A percentile compares a stretch with the other conserved stretches of the same genome.
phyloP scores from a whole-genome alignment of 2,329 filamentous ascomycete genomes.

The Mycosphaerella arachidis region DNA sequence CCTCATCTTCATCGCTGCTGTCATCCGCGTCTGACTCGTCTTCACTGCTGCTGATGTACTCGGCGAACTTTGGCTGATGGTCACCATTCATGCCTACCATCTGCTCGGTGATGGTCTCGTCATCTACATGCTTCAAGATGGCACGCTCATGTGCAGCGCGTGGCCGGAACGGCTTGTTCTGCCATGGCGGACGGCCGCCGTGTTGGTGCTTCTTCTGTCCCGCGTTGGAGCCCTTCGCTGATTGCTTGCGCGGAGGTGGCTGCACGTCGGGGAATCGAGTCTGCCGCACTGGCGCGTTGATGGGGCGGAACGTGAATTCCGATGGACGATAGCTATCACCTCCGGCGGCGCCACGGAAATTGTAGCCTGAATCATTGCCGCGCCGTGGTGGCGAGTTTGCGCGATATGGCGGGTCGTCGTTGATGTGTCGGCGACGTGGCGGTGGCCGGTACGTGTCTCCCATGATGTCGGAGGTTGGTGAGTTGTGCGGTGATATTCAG shows the following conservation, averaged over 20 bases:
- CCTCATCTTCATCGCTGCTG: slow-evolving; percentile 18
- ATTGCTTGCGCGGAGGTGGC: slow-evolving; percentile 11
- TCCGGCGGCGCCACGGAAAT: slow-evolving; percentile 25
- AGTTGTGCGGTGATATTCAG: not conserved
- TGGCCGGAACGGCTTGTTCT: slow-evolving; percentile 16
- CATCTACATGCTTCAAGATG: slow-evolving; percentile 37
- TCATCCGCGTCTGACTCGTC: slow-evolving; percentile 24
- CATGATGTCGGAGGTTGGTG: slow-evolving; percentile 1
- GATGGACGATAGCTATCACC: slow-evolving; percentile 12
- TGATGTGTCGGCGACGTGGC: not conserved
- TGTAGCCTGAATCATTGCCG: slow-evolving; percentile 15
- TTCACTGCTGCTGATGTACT: slow-evolving; percentile 38
- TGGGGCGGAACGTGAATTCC: slow-evolving; percentile 21
- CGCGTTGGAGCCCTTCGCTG: not conserved
- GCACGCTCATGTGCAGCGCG: slow-evolving; percentile 42
- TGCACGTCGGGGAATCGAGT: slow-evolving; percentile 22
- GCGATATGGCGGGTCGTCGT: slow-evolving; percentile 1
- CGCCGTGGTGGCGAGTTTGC: slow-evolving; percentile 1
- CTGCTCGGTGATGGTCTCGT: slow-evolving; percentile 43
- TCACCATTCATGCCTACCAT: slow-evolving; percentile 40
- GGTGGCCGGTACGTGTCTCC: slow-evolving; percentile 12
- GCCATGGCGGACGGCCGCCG: not conserved
- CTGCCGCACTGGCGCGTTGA: slow-evolving; percentile 13
- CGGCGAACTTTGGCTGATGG: slow-evolving; percentile 39
- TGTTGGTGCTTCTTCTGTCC: not conserved